A percentile compares a stretch with the other conserved stretches of the same genome.
phyloP scores from a whole-genome alignment of 768 basidiomycete genomes.

The Cystofilobasidium capitatum region DNA sequence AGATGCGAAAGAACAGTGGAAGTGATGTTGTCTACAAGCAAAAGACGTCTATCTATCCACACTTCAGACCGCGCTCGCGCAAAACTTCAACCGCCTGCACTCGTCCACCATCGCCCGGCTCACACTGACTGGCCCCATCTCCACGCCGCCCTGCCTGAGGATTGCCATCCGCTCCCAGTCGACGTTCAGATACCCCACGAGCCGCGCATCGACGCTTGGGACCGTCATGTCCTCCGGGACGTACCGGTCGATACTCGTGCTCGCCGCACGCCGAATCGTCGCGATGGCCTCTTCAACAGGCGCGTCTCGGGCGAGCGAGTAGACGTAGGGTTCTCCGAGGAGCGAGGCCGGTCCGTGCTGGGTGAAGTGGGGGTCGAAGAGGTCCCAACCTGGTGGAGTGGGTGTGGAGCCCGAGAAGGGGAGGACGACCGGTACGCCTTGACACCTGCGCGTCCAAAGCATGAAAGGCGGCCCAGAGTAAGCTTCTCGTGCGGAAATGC shows the following conservation, averaged over 20 bases:
- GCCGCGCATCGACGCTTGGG: not conserved
- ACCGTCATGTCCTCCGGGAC: slow-evolving; percentile 10
- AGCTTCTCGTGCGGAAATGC: not conserved
- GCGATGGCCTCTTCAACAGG: not conserved
- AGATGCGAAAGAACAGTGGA: too few relatives aligned
- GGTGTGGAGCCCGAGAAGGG: slow-evolving; percentile 1
- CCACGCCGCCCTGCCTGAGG: not conserved
- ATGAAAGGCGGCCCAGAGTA: not conserved
- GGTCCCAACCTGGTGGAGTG: slow-evolving; percentile 1
- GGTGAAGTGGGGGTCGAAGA: not conserved
- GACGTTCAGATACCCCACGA: not conserved
- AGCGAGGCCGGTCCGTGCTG: slow-evolving; percentile 16
- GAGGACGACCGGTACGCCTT: slow-evolving; percentile 14
- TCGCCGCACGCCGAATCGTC: not conserved
- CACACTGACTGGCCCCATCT: not conserved
- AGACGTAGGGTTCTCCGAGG: slow-evolving; percentile 7
- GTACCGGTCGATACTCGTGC: slow-evolving; percentile 3
- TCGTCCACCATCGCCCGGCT: not conserved
- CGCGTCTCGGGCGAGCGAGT: not conserved
- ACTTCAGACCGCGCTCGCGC: too few relatives aligned
- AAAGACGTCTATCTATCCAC: too few relatives aligned
- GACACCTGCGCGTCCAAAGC: not conserved
- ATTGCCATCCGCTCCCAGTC: slow-evolving; percentile 9
- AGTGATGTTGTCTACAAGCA: too few relatives aligned
- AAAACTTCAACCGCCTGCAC: not conserved